phyloP scores from a whole-genome alignment of 1,139 yeast genomes.

The Yamadazyma spencermartinsiae region DNA sequence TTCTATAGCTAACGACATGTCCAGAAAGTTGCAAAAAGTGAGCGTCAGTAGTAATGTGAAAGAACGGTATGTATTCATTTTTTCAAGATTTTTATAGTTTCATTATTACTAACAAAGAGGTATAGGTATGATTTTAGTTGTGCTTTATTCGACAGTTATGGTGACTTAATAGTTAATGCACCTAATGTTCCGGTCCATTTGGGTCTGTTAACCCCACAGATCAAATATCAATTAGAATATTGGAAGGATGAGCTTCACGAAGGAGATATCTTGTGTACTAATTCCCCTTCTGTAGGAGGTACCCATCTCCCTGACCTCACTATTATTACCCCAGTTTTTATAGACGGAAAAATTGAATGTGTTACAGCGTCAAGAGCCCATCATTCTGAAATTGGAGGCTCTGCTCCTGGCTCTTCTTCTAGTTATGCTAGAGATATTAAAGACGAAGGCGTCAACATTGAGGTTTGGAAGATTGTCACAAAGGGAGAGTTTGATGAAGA shows the following conservation, averaged over 20 bases:
- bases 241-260: conserved; percentile 19
- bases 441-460: conserved; percentile 66
- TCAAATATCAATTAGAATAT: conserved; percentile 18
- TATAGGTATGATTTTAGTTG: conserved; percentile 36
- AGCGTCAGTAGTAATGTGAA: conserved; percentile 24
- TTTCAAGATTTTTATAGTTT: no score
- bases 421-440: conserved; percentile 59
- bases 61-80: no score
- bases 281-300: conserved; percentile 23
- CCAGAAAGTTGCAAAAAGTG: conserved; percentile 23
- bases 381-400: conserved; percentile 69
- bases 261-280: conserved; percentile 23
- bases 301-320: conserved; percentile 24
- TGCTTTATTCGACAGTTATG: conserved; percentile 20
- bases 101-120: no score
- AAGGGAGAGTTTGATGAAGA: conserved; percentile 58
- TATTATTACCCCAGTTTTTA: conserved; percentile 21
- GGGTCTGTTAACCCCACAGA: conserved; percentile 24
- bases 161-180: conserved; percentile 22
- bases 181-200: conserved; percentile 24
- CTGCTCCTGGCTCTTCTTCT: conserved; percentile 67
- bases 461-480: conserved; percentile 54
- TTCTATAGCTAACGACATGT: conserved; percentile 26
- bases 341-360: conserved; percentile 46
- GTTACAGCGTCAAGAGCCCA: conserved; percentile 69